These are phyloP conservation scores for Mortierella sp. DNA, from an alignment of 371 early-diverging fungal species.

Conservation along the genomic window DNA sequence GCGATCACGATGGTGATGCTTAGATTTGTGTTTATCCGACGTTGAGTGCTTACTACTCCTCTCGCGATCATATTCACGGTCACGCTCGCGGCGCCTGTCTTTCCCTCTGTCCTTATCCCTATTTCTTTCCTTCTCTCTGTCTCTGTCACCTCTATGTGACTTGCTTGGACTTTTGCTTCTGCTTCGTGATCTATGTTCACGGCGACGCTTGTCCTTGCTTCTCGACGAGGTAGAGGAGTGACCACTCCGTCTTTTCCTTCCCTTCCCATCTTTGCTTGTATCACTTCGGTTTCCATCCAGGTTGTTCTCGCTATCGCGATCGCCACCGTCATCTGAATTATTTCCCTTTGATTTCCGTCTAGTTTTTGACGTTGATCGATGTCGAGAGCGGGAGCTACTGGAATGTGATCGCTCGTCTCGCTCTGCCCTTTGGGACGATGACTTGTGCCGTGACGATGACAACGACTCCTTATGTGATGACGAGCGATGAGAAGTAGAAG, in stretches of 20 bases:
- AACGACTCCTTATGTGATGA: constrained; percentile 8
- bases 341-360: constrained; percentile 5
- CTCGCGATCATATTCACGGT: constrained; percentile 30
- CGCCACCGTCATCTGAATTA: neutral
- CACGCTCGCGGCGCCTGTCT: neutral
- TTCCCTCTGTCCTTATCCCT: constrained; percentile 26
- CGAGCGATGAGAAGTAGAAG: constrained; percentile 2
- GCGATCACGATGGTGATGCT: constrained; percentile 17
- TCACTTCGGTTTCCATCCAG: neutral
- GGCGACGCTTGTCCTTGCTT: constrained; percentile 14
- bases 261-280: constrained; percentile 9
- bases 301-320: neutral
- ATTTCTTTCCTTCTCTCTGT: constrained; percentile 28
- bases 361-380: constrained; percentile 16
- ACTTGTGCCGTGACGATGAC: constrained; percentile 16
- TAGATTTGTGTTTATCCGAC: constrained; percentile 24
- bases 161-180: constrained; percentile 29
- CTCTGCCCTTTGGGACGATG: constrained; percentile 14
- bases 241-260: neutral
- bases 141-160: constrained; percentile 31
- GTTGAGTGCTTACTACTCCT: constrained; percentile 24
- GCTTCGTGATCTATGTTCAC: constrained; percentile 24
- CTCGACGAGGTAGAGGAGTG: constrained; percentile 3
- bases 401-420: constrained; percentile 7
- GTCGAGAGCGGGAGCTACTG: neutral